Base-by-base conservation (phyloP, 176 grass and related monocot genomes). In the Oryza glumipatula region DNA sequence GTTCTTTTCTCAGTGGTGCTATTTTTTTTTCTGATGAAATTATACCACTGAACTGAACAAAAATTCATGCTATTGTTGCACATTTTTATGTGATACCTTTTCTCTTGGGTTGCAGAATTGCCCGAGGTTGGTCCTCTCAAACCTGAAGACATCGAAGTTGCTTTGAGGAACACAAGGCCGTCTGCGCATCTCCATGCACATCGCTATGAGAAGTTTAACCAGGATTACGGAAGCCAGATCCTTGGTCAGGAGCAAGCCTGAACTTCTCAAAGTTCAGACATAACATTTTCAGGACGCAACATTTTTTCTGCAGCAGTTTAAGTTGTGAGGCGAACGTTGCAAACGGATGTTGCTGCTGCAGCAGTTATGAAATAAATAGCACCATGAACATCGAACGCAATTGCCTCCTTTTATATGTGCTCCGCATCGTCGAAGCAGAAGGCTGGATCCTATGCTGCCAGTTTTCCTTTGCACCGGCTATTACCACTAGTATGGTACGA, bases 181-280 rank as follows among this genome's bases (percentile, higher is more conserved):
- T 99, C 96, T 26, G 96, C 96, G 0, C 91, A 96, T 91, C 93
- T 99, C 73, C 91, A 99, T n/a, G 91, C 89, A 23, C 91, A 94
- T 70, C 83, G 89, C 6, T 96, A 96, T 36, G 87, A 96, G 11
- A 94, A 98, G 71, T 94, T 98, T 47, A 96, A 98, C 75, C 80
- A 92, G 47, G 96, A 98, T 39, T 96, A 92, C 17, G 96, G 96
- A 16, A 98, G 96, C 78, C 93, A 98, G 33, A 74, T 95, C 77
- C 87, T 91, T 65, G 49, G 49, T 80, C 83, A 67, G 83, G 75
- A 86, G 24, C 49, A 51, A 51, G 70, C 74, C 39, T 83, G 48
- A 24, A 52, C 52, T 58, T 72, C 56, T 49, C 70, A 70, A 70
- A 41, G 74, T 90, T 78, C 4, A 46, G 60, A 10, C 52, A 52